Evolutionary conservation across 2,329 filamentous ascomycete genomes (phyloP).

Genomic region (Curvularia spicifera): DNA sequence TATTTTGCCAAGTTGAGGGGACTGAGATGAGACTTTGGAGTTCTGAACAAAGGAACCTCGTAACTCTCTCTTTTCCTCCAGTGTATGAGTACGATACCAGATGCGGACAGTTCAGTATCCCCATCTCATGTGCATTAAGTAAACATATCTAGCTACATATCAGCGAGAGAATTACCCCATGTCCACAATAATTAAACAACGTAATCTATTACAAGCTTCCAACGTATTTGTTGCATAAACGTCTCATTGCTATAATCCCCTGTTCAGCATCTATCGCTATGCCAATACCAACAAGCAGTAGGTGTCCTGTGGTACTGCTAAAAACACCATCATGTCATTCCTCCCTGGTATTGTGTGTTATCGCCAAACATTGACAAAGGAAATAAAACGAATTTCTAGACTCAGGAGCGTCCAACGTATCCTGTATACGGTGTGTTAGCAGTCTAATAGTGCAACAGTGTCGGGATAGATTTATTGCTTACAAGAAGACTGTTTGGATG

Average conservation of each 20-base stretch:
- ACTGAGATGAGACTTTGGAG: constrained; percentile 21
- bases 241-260: neutral
- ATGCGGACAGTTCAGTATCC: neutral
- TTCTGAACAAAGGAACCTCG: neutral
- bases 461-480: neutral
- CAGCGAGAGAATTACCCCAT: neutral
- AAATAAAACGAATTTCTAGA: neutral
- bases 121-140: neutral
- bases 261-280: neutral
- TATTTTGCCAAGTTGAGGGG: constrained; percentile 33
- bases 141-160: neutral
- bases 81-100: neutral
- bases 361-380: neutral
- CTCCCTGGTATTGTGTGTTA: neutral
- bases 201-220: constrained; percentile 8
- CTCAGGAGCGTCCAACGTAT: neutral
- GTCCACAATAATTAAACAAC: constrained; percentile 1
- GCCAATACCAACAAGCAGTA: neutral
- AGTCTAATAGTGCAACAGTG: neutral
- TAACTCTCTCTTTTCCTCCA: neutral
- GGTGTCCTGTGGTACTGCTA: neutral
- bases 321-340: neutral
- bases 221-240: neutral
- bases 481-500: constrained; percentile 1
- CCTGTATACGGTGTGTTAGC: constrained; percentile 4